Base-by-base conservation (phyloP, 176 grass and related monocot species). In the Oryza glumipatula region DNA sequence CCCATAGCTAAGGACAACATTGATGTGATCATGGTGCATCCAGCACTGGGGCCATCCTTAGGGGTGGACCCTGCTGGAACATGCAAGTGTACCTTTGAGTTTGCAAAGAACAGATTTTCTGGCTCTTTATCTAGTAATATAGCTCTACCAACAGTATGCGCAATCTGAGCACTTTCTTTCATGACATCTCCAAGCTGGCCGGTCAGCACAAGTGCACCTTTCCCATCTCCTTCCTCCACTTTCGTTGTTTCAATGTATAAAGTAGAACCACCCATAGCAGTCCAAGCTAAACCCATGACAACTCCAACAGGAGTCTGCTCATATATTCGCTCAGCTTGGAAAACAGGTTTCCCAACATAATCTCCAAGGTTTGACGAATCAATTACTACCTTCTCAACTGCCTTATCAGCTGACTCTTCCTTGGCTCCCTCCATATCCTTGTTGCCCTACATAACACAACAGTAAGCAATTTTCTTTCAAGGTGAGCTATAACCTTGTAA, bases 161-260 rank as follows among this genome's bases (percentile, higher is more conserved):
- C 96, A 68, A 96, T 99, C 79, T 96, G 96, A 28, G 96, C 93
- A 43, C 93, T 99, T 86, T 99, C 93, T 84, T 99, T 99, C 96
- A 94, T 96, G 44, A 99, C 93, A 82, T 96, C 93, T 74, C 96
- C 91, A 85, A 99, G 96, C 86, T 99, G 96, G 43, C 96, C 96
- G 0, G 96, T 99, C 82, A 99, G 61, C 41, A 92, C 60, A 78
- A 99, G 93, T 54, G 89, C 89, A 49, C 96, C 91, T 88, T 96
- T 99, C 56, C 88, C 93, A 76, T 96, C 96, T 79, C 89, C 91
- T 84, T 92, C 89, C 73, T 96, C 96, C 16, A 99, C 86, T 75
- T 92, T 77, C 38, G 86, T 76, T 26, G 96, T 96, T 86, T 96
- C 96, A 7, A 99, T 91, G 64, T 94, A 96, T 35, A 96, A 54